Conservation (phyloP, 805 yeast genomes). For the Priceomyces fermenticarens region DNA sequence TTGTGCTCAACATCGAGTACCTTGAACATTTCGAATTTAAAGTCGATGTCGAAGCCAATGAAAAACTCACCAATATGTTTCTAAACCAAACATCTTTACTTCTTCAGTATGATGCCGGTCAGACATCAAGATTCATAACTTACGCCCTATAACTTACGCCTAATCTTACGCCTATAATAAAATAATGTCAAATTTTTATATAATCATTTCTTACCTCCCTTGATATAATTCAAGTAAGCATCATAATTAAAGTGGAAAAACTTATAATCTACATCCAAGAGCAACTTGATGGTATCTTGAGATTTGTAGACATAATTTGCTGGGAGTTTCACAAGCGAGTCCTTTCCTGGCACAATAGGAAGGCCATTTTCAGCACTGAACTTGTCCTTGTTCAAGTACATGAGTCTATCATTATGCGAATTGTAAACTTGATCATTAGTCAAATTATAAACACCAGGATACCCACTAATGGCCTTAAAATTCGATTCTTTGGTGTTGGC, state of each 20-base stretch:
- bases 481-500: slow-evolving; percentile 42
- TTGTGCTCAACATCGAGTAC: slow-evolving; percentile 2
- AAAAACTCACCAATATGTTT: slow-evolving; percentile 1
- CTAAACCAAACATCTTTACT: background rate
- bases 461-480: slow-evolving; percentile 42
- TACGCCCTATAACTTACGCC: slow-evolving; percentile 1
- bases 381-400: slow-evolving; percentile 31
- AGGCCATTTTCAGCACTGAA: slow-evolving; percentile 32
- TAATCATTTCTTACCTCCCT: slow-evolving; percentile 5
- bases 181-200: background rate
- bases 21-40: slow-evolving; percentile 1
- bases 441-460: slow-evolving; percentile 44
- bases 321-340: slow-evolving; percentile 41
- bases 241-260: slow-evolving; percentile 53
- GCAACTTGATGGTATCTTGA: slow-evolving; percentile 57
- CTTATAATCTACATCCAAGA: slow-evolving; percentile 61
- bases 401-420: slow-evolving; percentile 34
- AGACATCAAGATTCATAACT: slow-evolving; percentile 4
- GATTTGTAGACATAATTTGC: slow-evolving; percentile 52
- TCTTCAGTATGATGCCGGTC: background rate
- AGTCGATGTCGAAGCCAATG: background rate
- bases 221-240: slow-evolving; percentile 41
- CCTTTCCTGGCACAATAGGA: slow-evolving; percentile 26
- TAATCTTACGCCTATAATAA: background rate
- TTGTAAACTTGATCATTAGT: slow-evolving; percentile 44